Base-by-base conservation (phyloP, 2,329 filamentous ascomycete genomes). In the Paracamarosporium sp. region DNA sequence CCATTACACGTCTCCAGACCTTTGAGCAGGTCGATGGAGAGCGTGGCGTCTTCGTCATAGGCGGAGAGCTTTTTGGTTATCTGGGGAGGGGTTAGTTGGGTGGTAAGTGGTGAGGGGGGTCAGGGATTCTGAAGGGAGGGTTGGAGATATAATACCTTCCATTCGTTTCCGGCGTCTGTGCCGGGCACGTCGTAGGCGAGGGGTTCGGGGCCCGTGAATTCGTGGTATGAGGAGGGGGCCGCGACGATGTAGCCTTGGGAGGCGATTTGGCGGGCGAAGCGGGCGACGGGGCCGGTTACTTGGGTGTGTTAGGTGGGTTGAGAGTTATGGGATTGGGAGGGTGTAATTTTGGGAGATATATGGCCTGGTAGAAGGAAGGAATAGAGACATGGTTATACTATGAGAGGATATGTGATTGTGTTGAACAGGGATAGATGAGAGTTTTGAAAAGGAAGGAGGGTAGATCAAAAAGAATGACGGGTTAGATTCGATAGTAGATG, bases 191-290 rank as follows among this genome's bases (percentile, higher is more conserved):
- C 91, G 76, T 97, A 97, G 48, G 90, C 86, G 38, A 97, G 82
- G 11, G 93, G 82, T 69, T 94, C 91, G 0, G 93, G 91, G 4
- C 90, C 90, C 1, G 88, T 92, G 79, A 97, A 97, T 77, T 97
- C 93, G 75, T 97, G 93, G 78, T 97, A 97, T 30, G 89, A 93
- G 33, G 91, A 95, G 0, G 93, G 92, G 0, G 93, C 93, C 9
- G 91, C 93, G 64, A 94, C 93, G 66, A 97, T 96, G 81, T 96
- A 97, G 70, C 93, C 94, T 64, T 96, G 91, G 2, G 92, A 90
- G 36, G 92, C 91, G 68, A 97, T 97, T 76, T 97, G 93, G 59
- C 93, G 88, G 50, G 92, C 92, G 71, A 97, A 97, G 52, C 94
- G 88, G 59, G 90, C 86, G 25, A 97, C 93, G 1, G 93, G 93